Conservation (phyloP, 352 stramenopile genomes). For the Aphanomyces stellatus region DNA sequence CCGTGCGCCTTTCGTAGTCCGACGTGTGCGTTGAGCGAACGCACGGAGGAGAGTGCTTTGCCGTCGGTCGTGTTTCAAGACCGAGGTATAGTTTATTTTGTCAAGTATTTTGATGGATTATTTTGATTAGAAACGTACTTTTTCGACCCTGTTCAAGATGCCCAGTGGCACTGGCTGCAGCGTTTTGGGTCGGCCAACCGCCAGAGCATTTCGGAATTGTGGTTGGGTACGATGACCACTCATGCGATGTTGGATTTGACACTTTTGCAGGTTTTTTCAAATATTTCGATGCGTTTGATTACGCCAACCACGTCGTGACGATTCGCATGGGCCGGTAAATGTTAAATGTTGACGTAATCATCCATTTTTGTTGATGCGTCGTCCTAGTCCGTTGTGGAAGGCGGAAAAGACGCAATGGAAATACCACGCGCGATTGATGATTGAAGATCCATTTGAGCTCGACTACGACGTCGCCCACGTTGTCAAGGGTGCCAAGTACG, state of each 20-base stretch:
- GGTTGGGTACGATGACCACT: conserved; percentile 20
- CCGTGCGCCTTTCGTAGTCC: not conserved
- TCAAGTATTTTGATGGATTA: not conserved
- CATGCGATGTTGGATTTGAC: not conserved
- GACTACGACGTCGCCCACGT: conserved; percentile 97
- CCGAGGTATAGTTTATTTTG: not conserved
- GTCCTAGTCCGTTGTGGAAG: conserved; percentile 39
- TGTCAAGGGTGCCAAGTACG: conserved; percentile 80
- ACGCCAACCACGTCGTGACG: conserved; percentile 54
- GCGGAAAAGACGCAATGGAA: conserved; percentile 75
- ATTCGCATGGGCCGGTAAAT: conserved; percentile 44
- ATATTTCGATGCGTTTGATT: conserved; percentile 70
- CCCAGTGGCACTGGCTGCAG: conserved; percentile 35
- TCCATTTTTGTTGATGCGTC: not conserved
- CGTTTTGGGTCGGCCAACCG: conserved; percentile 41
- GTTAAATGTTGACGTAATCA: not conserved
- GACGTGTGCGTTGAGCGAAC: conserved; percentile 24
- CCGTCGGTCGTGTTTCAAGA: conserved; percentile 2
- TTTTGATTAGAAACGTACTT: conserved; percentile 72
- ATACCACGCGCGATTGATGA: conserved; percentile 71
- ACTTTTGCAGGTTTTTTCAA: conserved; percentile 50
- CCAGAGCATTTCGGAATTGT: conserved; percentile 47
- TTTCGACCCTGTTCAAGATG: conserved; percentile 45
- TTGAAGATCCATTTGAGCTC: conserved; percentile 99
- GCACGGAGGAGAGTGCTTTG: conserved; percentile 19